These are phyloP conservation scores for Hansenula sp. DNA, from an alignment of 1,139 yeast genomes.

Conservation along the genomic window DNA sequence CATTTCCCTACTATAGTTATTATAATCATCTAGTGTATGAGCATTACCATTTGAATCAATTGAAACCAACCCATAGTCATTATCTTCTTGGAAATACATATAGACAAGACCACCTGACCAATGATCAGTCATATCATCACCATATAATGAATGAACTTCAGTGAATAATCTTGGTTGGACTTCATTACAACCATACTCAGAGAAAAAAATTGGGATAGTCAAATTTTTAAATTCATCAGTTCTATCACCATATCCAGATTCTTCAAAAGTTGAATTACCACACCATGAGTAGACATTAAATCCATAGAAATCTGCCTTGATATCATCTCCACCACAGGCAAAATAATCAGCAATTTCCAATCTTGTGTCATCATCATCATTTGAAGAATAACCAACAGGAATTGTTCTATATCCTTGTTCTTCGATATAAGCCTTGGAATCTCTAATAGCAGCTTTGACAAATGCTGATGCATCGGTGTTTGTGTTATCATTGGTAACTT, in stretches of 20 bases:
- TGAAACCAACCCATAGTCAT: constrained; percentile 68
- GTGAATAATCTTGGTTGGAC: constrained; percentile 62
- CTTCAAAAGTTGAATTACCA: constrained; percentile 60
- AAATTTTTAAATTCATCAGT: constrained; percentile 67
- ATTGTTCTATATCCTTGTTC: constrained; percentile 56
- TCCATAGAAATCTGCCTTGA: constrained; percentile 84
- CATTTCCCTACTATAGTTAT: constrained; percentile 47
- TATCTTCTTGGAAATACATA: constrained; percentile 75
- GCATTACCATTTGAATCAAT: constrained; percentile 46
- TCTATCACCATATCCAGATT: constrained; percentile 73
- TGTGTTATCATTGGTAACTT: constrained; percentile 63
- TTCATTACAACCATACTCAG: constrained; percentile 78
- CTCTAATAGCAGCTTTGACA: constrained; percentile 81
- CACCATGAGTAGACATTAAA: constrained; percentile 97
- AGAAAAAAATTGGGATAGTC: constrained; percentile 70
- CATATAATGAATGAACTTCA: constrained; percentile 63
- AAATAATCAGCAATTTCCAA: constrained; percentile 70
- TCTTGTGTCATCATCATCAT: constrained; percentile 68
- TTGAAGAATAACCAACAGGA: constrained; percentile 82
- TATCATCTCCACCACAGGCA: constrained; percentile 65
- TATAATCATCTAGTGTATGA: constrained; percentile 56
- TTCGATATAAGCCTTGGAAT: constrained; percentile 63
- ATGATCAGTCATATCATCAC: constrained; percentile 64
- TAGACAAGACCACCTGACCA: constrained; percentile 90
- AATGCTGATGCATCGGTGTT: constrained; percentile 77